Conservation (phyloP, 176 grass and related monocot genomes). For the Dactylis glomerata region DNA sequence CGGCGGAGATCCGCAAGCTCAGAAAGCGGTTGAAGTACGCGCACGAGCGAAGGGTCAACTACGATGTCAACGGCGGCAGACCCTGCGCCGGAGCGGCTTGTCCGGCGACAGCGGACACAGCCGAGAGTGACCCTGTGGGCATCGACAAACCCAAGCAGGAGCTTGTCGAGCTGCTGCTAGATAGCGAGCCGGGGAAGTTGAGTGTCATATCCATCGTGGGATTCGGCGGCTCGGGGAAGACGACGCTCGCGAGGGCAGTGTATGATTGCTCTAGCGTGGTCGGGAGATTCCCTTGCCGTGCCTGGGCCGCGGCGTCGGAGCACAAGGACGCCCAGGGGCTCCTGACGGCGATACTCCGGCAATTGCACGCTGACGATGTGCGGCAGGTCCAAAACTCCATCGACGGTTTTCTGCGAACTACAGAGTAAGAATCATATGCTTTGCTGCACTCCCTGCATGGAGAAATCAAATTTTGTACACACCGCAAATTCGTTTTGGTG, state of each 20-base stretch:
- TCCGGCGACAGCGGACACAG: background rate
- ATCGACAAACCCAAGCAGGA: background rate
- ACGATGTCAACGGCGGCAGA: background rate
- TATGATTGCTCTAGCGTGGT: background rate
- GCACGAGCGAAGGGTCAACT: background rate
- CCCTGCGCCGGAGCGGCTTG: background rate
- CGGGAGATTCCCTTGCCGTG: background rate
- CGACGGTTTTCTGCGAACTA: background rate
- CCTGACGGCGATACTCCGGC: background rate
- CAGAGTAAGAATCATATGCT: background rate
- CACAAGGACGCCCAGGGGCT: background rate
- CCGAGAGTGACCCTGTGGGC: background rate
- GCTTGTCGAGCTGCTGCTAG: background rate
- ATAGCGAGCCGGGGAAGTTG: background rate
- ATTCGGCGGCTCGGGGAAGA: conserved; percentile 1
- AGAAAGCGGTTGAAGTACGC: background rate
- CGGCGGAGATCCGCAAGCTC: background rate
- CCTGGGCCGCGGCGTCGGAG: background rate
- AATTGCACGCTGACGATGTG: background rate
- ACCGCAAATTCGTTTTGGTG: background rate
- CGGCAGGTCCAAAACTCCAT: background rate
- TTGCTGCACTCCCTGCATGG: background rate
- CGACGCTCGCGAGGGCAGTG: background rate
- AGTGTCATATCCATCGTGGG: conserved; percentile 6
- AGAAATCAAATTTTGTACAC: background rate